These are phyloP conservation scores for Curvularia sp. DNA, from an alignment of 2,329 filamentous ascomycete species.

Conservation along the genomic window DNA sequence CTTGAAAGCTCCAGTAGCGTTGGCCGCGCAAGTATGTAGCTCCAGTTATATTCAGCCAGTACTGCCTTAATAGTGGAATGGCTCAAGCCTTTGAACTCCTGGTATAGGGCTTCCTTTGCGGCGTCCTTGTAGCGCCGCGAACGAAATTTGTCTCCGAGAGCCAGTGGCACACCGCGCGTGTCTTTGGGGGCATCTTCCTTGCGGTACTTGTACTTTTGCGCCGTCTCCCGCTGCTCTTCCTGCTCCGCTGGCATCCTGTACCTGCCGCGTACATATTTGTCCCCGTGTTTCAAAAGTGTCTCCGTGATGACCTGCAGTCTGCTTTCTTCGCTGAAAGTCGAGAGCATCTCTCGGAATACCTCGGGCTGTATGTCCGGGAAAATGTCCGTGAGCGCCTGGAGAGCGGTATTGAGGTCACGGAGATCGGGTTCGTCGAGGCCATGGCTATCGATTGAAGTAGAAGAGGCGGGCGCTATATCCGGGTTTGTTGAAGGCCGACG, in stretches of 20 bases:
- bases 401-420: slow-evolving; percentile 71
- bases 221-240: slow-evolving; percentile 45
- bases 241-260: slow-evolving; percentile 52
- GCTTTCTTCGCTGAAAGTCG: slow-evolving; percentile 77
- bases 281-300: slow-evolving; percentile 74
- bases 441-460: slow-evolving; percentile 15
- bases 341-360: slow-evolving; percentile 82
- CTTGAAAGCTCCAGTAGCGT: slow-evolving; percentile 73
- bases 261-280: slow-evolving; percentile 73
- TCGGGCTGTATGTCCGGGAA: slow-evolving; percentile 84
- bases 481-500: slow-evolving; percentile 24
- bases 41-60: slow-evolving; percentile 80
- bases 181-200: slow-evolving; percentile 41
- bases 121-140: slow-evolving; percentile 72
- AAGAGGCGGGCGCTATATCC: slow-evolving; percentile 15
- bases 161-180: slow-evolving; percentile 53
- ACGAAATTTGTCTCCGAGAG: slow-evolving; percentile 71
- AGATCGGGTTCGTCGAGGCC: slow-evolving; percentile 66
- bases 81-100: slow-evolving; percentile 78
- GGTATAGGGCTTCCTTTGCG: slow-evolving; percentile 70
- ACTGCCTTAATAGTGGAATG: slow-evolving; percentile 78
- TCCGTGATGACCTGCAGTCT: slow-evolving; percentile 79
- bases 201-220: slow-evolving; percentile 46
- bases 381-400: slow-evolving; percentile 72
- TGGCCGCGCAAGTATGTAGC: slow-evolving; percentile 74